Evolutionary conservation across 768 basidiomycete species (phyloP).

Genomic region (Lentinula lateritia): DNA sequence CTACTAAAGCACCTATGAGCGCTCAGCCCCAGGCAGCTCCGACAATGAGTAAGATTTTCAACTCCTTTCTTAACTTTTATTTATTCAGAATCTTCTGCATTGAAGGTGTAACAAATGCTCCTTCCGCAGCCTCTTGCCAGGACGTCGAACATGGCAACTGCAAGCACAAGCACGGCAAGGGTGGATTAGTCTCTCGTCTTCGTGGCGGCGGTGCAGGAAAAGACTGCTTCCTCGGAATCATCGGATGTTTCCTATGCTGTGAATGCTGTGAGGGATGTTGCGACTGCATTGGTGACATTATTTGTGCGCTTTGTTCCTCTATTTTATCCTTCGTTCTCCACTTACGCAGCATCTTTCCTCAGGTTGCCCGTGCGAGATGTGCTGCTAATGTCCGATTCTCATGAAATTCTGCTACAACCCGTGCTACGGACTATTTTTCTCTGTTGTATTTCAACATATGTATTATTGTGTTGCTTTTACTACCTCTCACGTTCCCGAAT

Average conservation of each 20-base stretch:
- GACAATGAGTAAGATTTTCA: conserved; percentile 50
- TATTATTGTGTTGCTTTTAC: neutral
- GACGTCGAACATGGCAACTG: conserved; percentile 27
- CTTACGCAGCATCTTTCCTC: neutral
- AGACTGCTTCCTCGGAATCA: conserved; percentile 59
- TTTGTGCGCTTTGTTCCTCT: conserved; percentile 43
- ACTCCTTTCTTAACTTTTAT: neutral
- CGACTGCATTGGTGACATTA: conserved; percentile 63
- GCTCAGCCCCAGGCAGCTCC: conserved; percentile 56
- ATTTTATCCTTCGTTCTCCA: neutral
- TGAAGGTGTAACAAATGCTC: conserved; percentile 42
- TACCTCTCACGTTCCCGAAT: neutral
- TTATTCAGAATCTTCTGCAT: too few relatives aligned
- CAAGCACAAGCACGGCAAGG: conserved; percentile 25
- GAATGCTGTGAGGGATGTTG: conserved; percentile 77
- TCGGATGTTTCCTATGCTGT: conserved; percentile 71
- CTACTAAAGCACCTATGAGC: conserved; percentile 28
- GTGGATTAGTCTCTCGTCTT: conserved; percentile 40
- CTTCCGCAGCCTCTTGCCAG: conserved; percentile 19
- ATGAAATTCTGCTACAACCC: neutral
- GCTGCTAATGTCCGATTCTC: conserved; percentile 37
- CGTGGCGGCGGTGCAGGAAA: conserved; percentile 70
- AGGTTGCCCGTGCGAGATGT: conserved; percentile 83
- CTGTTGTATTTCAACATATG: neutral
- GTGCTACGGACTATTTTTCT: neutral